Conservation (phyloP, 2,329 filamentous ascomycete genomes). For the Neonectria magnoliae region DNA sequence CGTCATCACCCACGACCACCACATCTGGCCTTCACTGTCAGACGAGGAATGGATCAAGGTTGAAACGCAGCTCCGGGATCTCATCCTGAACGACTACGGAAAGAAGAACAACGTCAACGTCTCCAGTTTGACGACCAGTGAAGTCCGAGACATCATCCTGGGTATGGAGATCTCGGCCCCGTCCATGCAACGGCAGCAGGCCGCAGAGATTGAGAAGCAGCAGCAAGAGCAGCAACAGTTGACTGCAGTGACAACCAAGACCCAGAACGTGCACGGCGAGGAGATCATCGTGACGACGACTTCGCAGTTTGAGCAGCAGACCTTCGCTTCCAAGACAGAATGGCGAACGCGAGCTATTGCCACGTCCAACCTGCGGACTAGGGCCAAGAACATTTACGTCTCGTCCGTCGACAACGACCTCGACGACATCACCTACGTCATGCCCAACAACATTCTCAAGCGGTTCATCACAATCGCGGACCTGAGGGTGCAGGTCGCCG, state of each 20-base stretch:
- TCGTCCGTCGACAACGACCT: conserved; percentile 93
- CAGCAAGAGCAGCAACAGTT: conserved; percentile 96
- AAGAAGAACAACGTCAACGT: conserved; percentile 99
- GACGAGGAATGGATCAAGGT: conserved; percentile 99
- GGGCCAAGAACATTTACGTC: conserved; percentile 98
- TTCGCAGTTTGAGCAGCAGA: conserved; percentile 96
- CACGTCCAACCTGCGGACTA: conserved; percentile 91
- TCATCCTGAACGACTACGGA: conserved; percentile 97
- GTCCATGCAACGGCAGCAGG: conserved; percentile 97
- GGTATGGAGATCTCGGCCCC: conserved; percentile 99
- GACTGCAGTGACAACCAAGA: conserved; percentile 97
- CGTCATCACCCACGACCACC: conserved; percentile 97
- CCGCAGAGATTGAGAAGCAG: conserved; percentile 98
- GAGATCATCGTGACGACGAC: conserved; percentile 99
- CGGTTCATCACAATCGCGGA: conserved; percentile 98
- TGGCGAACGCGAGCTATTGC: conserved; percentile 98
- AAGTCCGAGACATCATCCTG: conserved; percentile 97
- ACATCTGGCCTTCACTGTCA: conserved; percentile 94
- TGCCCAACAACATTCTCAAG: conserved; percentile 99
- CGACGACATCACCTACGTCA: conserved; percentile 94
- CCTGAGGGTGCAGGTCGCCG: conserved; percentile 94
- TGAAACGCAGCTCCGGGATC: conserved; percentile 93
- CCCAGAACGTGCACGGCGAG: conserved; percentile 94
- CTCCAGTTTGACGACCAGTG: conserved; percentile 92
- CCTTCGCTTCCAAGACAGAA: conserved; percentile 98